Conservation (phyloP, 345 rosid genomes). For the Ceriops decandra region DNA sequence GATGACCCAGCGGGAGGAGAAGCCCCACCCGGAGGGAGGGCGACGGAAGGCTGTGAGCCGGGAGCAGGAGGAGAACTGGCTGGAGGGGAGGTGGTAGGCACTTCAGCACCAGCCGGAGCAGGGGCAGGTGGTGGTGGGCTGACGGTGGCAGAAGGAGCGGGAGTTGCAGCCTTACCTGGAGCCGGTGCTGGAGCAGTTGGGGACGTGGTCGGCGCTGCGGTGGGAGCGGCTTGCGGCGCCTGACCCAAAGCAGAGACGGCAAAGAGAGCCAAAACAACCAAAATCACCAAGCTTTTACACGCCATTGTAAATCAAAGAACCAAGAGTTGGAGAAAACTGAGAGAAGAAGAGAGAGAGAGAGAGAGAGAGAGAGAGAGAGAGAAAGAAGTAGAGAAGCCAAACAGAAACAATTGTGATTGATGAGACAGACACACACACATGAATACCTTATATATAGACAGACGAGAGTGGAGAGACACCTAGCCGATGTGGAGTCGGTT, state of each 20-base stretch:
- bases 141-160: neutral
- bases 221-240: constrained; percentile 56
- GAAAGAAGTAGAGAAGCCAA: too few species aligned
- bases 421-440: constrained; percentile 13
- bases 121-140: constrained; percentile 1
- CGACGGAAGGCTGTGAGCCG: constrained; percentile 18
- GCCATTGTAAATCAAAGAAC: constrained; percentile 40
- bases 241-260: constrained; percentile 54
- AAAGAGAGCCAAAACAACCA: constrained; percentile 44
- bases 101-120: neutral
- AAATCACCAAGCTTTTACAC: constrained; percentile 22
- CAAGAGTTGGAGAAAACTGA: neutral
- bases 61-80: constrained; percentile 27
- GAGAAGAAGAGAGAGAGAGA: neutral
- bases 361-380: constrained; percentile 1
- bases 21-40: constrained; percentile 8
- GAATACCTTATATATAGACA: constrained; percentile 3
- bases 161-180: constrained; percentile 13
- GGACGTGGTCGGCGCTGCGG: constrained; percentile 18
- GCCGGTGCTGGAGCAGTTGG: constrained; percentile 30
- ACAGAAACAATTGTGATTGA: neutral
- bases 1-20: constrained; percentile 15
- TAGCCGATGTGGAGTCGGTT: neutral
- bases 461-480: neutral
- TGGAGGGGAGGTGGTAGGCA: constrained; percentile 6